These are phyloP conservation scores for Lactarius indigo DNA, from an alignment of 768 basidiomycete genomes.

Conservation along the genomic window DNA sequence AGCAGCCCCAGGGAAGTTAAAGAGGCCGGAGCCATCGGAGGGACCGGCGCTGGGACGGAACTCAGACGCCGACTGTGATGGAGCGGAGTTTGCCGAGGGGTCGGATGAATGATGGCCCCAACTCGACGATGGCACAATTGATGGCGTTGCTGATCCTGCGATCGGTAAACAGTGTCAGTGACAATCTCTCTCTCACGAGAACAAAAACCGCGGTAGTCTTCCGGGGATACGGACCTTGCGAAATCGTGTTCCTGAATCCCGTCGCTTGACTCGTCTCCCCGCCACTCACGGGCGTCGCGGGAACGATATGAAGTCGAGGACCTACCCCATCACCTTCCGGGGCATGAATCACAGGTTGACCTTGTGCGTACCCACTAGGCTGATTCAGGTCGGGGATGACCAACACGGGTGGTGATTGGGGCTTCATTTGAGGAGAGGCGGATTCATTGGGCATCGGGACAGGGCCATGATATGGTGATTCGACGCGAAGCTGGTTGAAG, in stretches of 20 bases:
- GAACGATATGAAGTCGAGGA: constrained; percentile 73
- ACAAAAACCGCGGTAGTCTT: neutral
- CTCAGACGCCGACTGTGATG: constrained; percentile 16
- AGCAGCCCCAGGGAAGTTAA: constrained; percentile 20
- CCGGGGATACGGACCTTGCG: constrained; percentile 45
- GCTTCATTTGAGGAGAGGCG: constrained; percentile 42
- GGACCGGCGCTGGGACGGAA: constrained; percentile 21
- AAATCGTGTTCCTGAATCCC: constrained; percentile 51
- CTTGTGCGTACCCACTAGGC: constrained; percentile 34
- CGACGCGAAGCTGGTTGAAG: constrained; percentile 57
- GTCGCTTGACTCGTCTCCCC: constrained; percentile 44
- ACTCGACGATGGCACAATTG: constrained; percentile 24
- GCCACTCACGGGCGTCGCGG: constrained; percentile 74
- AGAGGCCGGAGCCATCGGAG: constrained; percentile 17
- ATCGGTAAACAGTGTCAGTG: constrained; percentile 17
- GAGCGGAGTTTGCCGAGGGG: constrained; percentile 24
- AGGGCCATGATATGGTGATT: constrained; percentile 56
- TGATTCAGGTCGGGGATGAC: constrained; percentile 53
- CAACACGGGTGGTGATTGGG: constrained; percentile 61
- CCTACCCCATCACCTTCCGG: constrained; percentile 53
- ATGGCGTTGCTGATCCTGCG: constrained; percentile 25
- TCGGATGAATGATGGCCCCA: constrained; percentile 29
- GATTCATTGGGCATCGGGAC: constrained; percentile 44
- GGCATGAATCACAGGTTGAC: constrained; percentile 54
- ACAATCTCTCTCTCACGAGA: constrained; percentile 12